These are phyloP conservation scores for Globisporangium emineosum DNA, from an alignment of 352 stramenopile genomes.

Conservation along the genomic window DNA sequence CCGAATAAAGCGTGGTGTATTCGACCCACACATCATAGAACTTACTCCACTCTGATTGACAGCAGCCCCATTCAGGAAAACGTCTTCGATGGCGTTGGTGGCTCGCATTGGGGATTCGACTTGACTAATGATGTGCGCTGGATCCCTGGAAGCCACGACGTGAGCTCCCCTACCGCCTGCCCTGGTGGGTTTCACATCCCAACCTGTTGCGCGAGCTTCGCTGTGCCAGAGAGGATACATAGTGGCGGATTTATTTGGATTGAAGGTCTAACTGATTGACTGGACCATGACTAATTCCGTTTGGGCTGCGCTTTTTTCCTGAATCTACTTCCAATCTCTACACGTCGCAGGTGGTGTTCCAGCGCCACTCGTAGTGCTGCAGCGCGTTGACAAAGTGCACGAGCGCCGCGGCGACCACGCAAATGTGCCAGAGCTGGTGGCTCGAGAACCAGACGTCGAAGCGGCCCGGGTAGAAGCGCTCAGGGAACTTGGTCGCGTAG, in stretches of 20 bases:
- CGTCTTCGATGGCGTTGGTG: too few species aligned
- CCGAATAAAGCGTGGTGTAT: too few species aligned
- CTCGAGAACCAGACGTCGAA: slow-evolving; percentile 86
- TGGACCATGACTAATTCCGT: background rate
- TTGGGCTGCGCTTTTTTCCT: background rate
- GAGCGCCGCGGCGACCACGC: slow-evolving; percentile 80
- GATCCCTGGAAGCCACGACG: too few species aligned
- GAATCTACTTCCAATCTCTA: slow-evolving; percentile 17
- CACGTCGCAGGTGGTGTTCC: slow-evolving; percentile 74
- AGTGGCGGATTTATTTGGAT: background rate
- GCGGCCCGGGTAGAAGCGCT: slow-evolving; percentile 79
- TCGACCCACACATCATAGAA: too few species aligned
- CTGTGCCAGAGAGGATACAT: background rate
- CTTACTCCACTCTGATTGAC: too few species aligned
- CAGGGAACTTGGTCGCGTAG: slow-evolving; percentile 83
- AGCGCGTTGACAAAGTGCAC: slow-evolving; percentile 82
- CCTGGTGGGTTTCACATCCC: too few species aligned
- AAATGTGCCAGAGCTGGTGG: slow-evolving; percentile 89
- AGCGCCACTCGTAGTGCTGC: slow-evolving; percentile 86
- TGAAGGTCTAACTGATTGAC: background rate
- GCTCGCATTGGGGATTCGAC: too few species aligned
- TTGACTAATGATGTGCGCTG: too few species aligned
- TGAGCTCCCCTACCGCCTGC: too few species aligned
- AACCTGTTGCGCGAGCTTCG: too few species aligned
- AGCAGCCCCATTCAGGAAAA: too few species aligned